phyloP scores from a whole-genome alignment of 108 stramenopile genomes.

The Schizochytrium sp. region DNA sequence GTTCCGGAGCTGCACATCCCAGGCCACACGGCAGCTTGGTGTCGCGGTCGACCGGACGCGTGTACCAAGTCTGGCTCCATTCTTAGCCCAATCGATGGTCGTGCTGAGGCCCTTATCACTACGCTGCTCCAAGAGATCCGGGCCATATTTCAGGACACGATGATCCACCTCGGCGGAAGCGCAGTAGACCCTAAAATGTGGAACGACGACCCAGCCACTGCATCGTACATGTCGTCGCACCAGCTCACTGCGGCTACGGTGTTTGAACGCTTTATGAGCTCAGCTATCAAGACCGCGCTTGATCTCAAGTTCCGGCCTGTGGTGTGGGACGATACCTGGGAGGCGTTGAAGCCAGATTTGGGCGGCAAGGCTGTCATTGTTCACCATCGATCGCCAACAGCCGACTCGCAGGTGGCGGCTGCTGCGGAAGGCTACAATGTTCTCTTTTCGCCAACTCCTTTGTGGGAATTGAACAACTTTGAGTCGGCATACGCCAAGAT shows the following conservation, averaged over 20 bases:
- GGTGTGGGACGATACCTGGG: conserved; percentile 64
- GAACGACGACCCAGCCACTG: conserved; percentile 23
- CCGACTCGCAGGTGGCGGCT: conserved; percentile 35
- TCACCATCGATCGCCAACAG: conserved; percentile 35
- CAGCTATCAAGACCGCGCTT: not conserved
- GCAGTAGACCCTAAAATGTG: conserved; percentile 53
- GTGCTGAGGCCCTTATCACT: not conserved
- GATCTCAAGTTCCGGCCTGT: conserved; percentile 33
- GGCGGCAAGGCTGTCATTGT: conserved; percentile 35
- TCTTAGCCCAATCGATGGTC: not conserved
- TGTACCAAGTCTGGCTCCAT: not conserved
- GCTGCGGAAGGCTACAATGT: conserved; percentile 20
- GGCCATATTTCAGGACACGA: not conserved
- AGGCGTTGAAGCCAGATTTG: conserved; percentile 19
- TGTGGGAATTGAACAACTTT: conserved; percentile 61
- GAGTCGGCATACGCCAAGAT: conserved; percentile 34
- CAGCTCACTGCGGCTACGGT: not conserved
- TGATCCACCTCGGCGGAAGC: conserved; percentile 61
- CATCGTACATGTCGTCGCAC: conserved; percentile 33
- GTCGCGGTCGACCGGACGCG: conserved; percentile 26
- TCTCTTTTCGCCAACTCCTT: conserved; percentile 12
- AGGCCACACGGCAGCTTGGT: conserved; percentile 52
- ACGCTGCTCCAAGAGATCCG: not conserved
- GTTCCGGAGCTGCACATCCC: conserved; percentile 65
- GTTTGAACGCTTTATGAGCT: conserved; percentile 24